Percentiles rank a stretch among this genome's conserved stretches.
These are phyloP conservation scores for Mucor racemosus DNA, from an alignment of 371 early-diverging fungal genomes.

Conservation along the genomic window DNA sequence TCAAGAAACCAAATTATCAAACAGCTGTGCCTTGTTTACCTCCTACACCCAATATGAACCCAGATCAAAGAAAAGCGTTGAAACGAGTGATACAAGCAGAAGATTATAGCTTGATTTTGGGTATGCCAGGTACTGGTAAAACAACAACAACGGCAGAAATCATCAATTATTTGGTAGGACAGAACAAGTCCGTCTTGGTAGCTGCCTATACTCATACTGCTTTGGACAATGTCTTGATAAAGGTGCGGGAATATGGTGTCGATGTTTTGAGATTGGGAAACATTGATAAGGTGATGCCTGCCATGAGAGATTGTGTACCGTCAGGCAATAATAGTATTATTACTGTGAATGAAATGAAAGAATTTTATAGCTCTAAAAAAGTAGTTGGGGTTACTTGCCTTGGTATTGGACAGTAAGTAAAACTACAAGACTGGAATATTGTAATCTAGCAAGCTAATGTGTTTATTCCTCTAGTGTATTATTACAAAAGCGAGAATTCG, in stretches of 20 bases:
- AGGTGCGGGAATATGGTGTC: conserved; percentile 66
- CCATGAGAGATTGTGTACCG: conserved; percentile 55
- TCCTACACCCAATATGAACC: conserved; percentile 51
- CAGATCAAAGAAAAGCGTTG: conserved; percentile 70
- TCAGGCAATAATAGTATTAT: conserved; percentile 44
- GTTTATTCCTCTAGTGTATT: conserved; percentile 43
- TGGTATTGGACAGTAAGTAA: conserved; percentile 80
- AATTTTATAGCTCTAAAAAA: conserved; percentile 59
- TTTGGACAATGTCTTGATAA: conserved; percentile 92
- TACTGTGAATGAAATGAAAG: conserved; percentile 62
- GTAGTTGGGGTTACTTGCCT: conserved; percentile 93
- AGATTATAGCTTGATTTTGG: conserved; percentile 94
- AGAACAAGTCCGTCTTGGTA: conserved; percentile 84
- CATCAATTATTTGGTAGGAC: conserved; percentile 71
- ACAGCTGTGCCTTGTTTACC: not conserved
- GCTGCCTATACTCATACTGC: conserved; percentile 97
- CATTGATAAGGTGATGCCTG: conserved; percentile 60
- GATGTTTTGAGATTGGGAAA: conserved; percentile 80
- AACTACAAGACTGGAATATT: not conserved
- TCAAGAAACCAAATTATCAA: conserved; percentile 69
- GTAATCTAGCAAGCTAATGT: not conserved
- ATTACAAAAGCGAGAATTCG: conserved; percentile 80
- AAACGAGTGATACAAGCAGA: conserved; percentile 67
- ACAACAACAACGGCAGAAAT: conserved; percentile 91
- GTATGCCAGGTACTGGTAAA: conserved; percentile 99